These are phyloP conservation scores for Aspergillus quadricinctus DNA, from an alignment of 2,329 filamentous ascomycete genomes.

Conservation along the genomic window DNA sequence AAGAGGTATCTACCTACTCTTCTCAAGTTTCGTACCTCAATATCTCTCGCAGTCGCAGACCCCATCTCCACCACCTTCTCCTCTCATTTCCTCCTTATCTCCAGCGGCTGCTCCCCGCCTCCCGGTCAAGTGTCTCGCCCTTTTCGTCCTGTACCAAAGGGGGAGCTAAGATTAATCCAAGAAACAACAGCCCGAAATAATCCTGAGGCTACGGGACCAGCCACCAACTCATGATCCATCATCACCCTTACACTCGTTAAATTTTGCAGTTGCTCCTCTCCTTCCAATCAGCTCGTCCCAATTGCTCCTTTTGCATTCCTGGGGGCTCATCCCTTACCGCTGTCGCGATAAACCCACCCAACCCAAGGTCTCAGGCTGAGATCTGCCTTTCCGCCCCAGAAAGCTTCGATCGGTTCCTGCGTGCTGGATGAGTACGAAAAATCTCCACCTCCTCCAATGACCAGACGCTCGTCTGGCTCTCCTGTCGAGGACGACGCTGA, in stretches of 20 bases:
- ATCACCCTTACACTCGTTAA: neutral
- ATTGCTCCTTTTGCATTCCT: constrained; percentile 12
- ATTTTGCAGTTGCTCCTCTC: neutral
- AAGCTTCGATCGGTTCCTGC: constrained; percentile 13
- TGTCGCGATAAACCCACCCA: constrained; percentile 4
- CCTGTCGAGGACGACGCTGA: constrained; percentile 40
- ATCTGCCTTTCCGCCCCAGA: constrained; percentile 6
- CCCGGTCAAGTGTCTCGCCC: neutral
- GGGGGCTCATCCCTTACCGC: constrained; percentile 11
- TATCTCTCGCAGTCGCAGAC: neutral
- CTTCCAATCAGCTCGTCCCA: constrained; percentile 2
- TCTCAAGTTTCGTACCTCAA: neutral
- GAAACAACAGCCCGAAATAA: constrained; percentile 1
- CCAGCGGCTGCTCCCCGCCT: neutral
- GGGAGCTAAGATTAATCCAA: neutral
- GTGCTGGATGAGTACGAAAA: constrained; percentile 35
- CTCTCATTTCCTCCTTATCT: neutral
- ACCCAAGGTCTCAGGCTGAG: constrained; percentile 4
- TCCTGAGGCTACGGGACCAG: constrained; percentile 1
- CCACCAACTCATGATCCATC: neutral
- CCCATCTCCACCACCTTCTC: neutral
- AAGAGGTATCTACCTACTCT: neutral
- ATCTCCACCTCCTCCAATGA: constrained; percentile 39
- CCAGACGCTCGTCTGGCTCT: constrained; percentile 43
- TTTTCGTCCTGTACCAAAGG: constrained; percentile 2